These are phyloP conservation scores for Naganishia onofrii DNA, from an alignment of 768 basidiomycete genomes.

Conservation along the genomic window DNA sequence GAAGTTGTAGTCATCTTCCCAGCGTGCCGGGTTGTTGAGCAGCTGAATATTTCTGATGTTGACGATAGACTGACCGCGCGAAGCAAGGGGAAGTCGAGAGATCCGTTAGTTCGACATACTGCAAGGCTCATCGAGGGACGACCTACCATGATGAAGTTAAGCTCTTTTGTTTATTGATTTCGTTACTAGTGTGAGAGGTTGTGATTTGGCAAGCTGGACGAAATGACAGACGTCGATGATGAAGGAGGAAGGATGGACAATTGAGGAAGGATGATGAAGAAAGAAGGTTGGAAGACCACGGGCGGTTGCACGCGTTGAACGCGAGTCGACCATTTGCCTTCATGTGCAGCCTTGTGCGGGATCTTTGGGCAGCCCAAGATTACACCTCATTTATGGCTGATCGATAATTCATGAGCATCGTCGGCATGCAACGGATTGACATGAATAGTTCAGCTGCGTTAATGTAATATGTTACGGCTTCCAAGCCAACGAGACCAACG, in stretches of 20 bases:
- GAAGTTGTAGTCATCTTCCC: slow-evolving; percentile 85
- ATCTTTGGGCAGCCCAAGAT: neutral
- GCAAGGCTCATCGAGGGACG: neutral
- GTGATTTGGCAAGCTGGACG: neutral
- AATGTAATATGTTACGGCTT: neutral
- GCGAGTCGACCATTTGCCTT: neutral
- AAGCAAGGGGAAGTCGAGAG: neutral
- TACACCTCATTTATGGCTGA: neutral
- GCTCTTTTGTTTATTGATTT: no score
- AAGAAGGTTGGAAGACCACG: no score
- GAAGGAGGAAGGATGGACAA: neutral
- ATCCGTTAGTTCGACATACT: neutral
- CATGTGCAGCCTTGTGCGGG: neutral
- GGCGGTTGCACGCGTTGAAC: neutral
- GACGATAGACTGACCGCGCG: slow-evolving; percentile 42
- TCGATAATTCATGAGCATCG: neutral
- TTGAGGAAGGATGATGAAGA: no score
- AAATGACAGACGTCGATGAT: neutral
- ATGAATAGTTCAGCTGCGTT: no score
- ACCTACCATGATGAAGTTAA: neutral
- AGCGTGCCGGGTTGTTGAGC: slow-evolving; percentile 87
- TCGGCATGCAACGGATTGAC: no score
- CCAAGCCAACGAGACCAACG: neutral
- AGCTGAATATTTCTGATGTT: slow-evolving; percentile 60
- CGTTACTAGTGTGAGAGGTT: neutral